Conservation (phyloP, 306 rosid genomes). For the Fragaria vesca region DNA sequence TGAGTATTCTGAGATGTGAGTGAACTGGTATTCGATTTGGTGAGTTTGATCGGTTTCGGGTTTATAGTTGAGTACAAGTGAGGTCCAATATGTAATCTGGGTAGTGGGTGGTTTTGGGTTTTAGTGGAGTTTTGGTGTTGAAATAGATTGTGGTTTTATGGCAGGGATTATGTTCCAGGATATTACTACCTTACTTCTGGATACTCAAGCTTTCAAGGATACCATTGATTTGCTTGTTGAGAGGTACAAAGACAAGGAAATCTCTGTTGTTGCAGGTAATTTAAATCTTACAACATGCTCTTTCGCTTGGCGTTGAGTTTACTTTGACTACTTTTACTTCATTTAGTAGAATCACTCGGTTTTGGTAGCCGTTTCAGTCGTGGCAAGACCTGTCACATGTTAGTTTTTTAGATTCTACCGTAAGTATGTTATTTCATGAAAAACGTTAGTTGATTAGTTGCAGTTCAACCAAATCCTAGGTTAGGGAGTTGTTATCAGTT, state of each 20-base stretch:
- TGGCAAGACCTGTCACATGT: background rate
- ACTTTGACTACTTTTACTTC: background rate
- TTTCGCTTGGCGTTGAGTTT: background rate
- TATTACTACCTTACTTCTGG: slow-evolving; percentile 90
- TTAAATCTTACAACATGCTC: background rate
- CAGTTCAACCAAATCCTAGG: background rate
- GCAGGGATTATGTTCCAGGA: slow-evolving; percentile 96
- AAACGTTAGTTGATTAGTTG: background rate
- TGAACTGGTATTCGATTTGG: too few species aligned
- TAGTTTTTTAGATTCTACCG: too few species aligned
- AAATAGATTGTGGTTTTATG: slow-evolving; percentile 2
- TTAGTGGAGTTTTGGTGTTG: background rate
- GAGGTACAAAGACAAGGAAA: slow-evolving; percentile 75
- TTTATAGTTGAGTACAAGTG: background rate
- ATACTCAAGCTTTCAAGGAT: slow-evolving; percentile 83
- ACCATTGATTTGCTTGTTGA: slow-evolving; percentile 93
- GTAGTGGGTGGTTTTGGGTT: slow-evolving; percentile 13
- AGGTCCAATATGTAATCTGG: slow-evolving; percentile 8
- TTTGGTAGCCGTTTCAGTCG: background rate
- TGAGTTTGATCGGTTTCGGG: slow-evolving; percentile 13
- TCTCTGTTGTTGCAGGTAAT: slow-evolving; percentile 94
- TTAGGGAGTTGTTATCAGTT: slow-evolving; percentile 2
- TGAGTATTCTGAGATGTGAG: background rate
- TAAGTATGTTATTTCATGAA: background rate
- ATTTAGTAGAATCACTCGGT: background rate